Evolutionary conservation across 2,329 filamentous ascomycete genomes (phyloP).

Genomic region (Fusarium secorum): DNA sequence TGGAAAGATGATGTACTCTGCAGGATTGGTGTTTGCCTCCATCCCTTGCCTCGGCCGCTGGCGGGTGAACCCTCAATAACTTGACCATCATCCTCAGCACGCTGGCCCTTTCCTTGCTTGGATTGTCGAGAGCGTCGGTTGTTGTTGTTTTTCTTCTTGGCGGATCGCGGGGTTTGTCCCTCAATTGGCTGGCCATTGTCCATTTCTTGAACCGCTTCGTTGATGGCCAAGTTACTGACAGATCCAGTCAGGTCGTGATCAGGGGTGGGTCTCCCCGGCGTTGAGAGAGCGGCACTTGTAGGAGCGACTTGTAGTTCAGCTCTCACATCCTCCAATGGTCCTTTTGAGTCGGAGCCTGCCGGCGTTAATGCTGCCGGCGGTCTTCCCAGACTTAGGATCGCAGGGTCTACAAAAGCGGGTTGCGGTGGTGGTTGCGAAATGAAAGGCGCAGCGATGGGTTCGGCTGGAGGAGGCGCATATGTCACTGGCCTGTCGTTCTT

Average conservation of each 20-base stretch:
- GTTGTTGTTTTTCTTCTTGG: conserved; percentile 46
- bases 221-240: conserved; percentile 40
- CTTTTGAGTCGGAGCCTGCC: conserved; percentile 34
- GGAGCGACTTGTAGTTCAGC: conserved; percentile 25
- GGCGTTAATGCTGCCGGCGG: conserved; percentile 47
- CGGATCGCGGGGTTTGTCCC: conserved; percentile 34
- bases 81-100: conserved; percentile 40
- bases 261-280: conserved; percentile 27
- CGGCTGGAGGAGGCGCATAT: conserved; percentile 38
- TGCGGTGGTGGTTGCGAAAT: conserved; percentile 44
- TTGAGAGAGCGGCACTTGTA: conserved; percentile 16
- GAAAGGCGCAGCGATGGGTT: conserved; percentile 39
- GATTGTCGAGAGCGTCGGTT: conserved; percentile 44
- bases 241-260: conserved; percentile 40
- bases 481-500: conserved; percentile 44
- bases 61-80: conserved; percentile 37
- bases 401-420: conserved; percentile 76
- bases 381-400: conserved; percentile 75
- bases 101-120: conserved; percentile 44
- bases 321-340: conserved; percentile 13
- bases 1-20: conserved; percentile 69
- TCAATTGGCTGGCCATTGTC: conserved; percentile 32
- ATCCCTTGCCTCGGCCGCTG: conserved; percentile 60
- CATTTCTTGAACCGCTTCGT: conserved; percentile 21
- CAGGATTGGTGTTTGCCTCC: conserved; percentile 67